Base-by-base conservation (phyloP, 371 early-diverging fungal genomes). In the Neoconidiobolus thromboides region DNA sequence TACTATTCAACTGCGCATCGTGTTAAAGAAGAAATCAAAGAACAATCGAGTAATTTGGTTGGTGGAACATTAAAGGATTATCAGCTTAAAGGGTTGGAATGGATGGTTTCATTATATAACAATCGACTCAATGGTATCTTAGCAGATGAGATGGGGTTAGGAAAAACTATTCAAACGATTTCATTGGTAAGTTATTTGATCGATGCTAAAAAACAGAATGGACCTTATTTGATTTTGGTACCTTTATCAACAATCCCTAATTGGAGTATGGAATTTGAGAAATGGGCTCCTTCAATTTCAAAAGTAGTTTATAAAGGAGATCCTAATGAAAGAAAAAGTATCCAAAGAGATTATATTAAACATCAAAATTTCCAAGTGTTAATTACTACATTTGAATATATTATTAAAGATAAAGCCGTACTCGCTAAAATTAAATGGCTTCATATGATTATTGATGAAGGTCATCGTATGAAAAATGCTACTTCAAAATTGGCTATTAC, bases 141-240 rank as follows among this genome's bases (percentile, higher is more conserved):
- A 65, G 94, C 96, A 42, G 99, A 98, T 71, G 98, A 98, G 76
- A 98, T 97, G 99, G 93, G 94, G 39, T 69, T 94, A 10, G 95
- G 93, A 36, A 93, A 95, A 73, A 93, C 94, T 1, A 90, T 99
- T 61, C 99, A 99, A 71, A 96, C 99, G 3, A 91, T 99, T 52
- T 89, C 97, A 46, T 75, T 99, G 48, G 80, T 99, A 54, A 86
- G 91, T 26, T 92, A 90, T 67, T 68, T 98, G 61, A 87, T 94
- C 58, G 96, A 95, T 63, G 77, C 74, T 61, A 94, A 95, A 73
- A 77, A 78, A 58, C 89, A 89, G 64, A 80, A 79, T 58, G 96
- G 96, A 0, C 98, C 98, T 2, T 96, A 80, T 65, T 71, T 98
- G 46, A 83, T 99, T 61, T 83, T 94, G 65, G 91, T 93, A 1